A percentile compares a stretch with the other conserved stretches of the same genome.
phyloP scores from a whole-genome alignment of 257 asterid genomes.

The Handroanthus guayacan region DNA sequence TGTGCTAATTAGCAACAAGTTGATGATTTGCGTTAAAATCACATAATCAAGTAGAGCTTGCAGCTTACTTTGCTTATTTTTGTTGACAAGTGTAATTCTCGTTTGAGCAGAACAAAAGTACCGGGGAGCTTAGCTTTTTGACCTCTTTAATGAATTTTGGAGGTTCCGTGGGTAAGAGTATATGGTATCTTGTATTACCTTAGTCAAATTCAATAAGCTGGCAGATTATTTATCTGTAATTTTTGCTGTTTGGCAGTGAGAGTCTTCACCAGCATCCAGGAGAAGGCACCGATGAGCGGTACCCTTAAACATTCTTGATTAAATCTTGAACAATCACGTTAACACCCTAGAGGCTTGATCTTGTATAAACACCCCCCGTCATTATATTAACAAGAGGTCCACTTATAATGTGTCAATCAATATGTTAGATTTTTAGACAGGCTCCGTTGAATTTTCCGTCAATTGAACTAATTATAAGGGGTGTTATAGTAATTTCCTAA shows the following conservation, averaged over 20 bases:
- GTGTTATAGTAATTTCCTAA: too few relatives aligned
- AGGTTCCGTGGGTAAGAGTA: constrained; percentile 86
- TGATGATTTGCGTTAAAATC: not conserved
- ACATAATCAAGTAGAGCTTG: not conserved
- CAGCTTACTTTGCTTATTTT: constrained; percentile 19
- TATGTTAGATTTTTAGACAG: too few relatives aligned
- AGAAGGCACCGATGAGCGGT: constrained; percentile 94
- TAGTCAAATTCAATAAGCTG: not conserved
- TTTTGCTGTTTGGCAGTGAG: constrained; percentile 60
- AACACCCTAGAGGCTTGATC: too few relatives aligned
- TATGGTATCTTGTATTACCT: not conserved
- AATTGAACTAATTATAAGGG: too few relatives aligned
- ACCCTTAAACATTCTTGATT: constrained; percentile 32
- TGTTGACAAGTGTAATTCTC: constrained; percentile 36
- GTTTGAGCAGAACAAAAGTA: constrained; percentile 80
- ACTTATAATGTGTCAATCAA: too few relatives aligned
- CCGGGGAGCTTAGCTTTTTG: constrained; percentile 95
- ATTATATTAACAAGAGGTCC: too few relatives aligned
- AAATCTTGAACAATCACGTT: not conserved
- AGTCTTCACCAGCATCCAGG: constrained; percentile 95
- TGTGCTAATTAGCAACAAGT: too few relatives aligned
- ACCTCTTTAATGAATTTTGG: constrained; percentile 88
- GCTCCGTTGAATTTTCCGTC: too few relatives aligned
- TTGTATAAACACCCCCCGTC: too few relatives aligned
- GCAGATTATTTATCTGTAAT: constrained; percentile 14